Conservation (phyloP, 331 rosid genomes). For the Acacia pycnantha region DNA sequence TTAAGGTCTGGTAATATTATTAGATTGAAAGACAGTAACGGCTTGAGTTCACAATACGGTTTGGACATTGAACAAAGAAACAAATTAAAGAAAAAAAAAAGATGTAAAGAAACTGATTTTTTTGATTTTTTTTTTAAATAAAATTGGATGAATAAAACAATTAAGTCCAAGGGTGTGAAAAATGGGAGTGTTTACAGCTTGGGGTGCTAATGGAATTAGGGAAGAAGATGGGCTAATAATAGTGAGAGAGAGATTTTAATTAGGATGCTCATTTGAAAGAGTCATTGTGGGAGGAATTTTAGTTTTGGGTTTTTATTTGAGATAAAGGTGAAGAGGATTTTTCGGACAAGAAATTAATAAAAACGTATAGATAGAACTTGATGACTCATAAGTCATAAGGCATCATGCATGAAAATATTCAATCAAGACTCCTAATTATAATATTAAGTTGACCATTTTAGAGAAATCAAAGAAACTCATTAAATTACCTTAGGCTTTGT, state of each 20-base stretch:
- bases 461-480: too few species aligned
- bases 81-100: neutral
- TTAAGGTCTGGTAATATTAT: neutral
- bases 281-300: constrained; percentile 25
- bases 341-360: constrained; percentile 20
- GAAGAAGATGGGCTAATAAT: constrained; percentile 36
- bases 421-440: too few species aligned
- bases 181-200: constrained; percentile 37
- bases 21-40: neutral
- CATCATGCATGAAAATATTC: neutral
- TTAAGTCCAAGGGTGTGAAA: constrained; percentile 15
- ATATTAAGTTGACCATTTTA: too few species aligned
- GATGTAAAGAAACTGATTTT: neutral
- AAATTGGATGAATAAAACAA: constrained; percentile 7
- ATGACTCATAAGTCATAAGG: neutral
- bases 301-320: neutral
- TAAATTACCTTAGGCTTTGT: too few species aligned
- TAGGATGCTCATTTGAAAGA: constrained; percentile 44
- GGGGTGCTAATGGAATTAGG: constrained; percentile 45
- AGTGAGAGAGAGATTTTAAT: constrained; percentile 45
- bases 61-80: neutral
- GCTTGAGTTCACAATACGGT: neutral
- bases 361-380: constrained; percentile 2
- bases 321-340: constrained; percentile 44
- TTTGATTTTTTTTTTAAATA: neutral